Base-by-base conservation (phyloP, 305 asterid species). In the Fraxinus sp. region DNA sequence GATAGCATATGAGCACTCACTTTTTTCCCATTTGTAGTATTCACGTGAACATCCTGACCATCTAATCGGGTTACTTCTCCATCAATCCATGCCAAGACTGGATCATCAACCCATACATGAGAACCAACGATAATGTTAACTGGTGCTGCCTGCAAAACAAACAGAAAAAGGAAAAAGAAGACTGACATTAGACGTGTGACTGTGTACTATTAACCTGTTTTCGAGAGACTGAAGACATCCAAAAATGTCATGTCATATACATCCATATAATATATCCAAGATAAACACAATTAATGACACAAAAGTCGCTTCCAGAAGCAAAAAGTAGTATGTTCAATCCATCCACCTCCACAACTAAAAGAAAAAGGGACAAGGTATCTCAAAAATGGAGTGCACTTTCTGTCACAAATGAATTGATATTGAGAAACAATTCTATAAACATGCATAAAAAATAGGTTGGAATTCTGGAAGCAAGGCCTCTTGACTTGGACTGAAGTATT, bases 81-180 rank as follows among this genome's bases (percentile, higher is more conserved):
- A 89, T 97, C 97, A 75, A 90, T 80, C 99, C 99, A 97, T 84
- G 98, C 99, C 91, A 94, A 89, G 85, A 77, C 86, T 30, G 95
- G 92, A 89, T 97, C 99, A 91, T 97, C 98, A 83, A 91, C 91
- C 99, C 98, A 97, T 78, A 94, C 99, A 89, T 95, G 98, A 82
- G 98, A 92, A 87, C 98, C 98, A 79, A 91, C 97, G 39, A 88
- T 92, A 73, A 97, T 95, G 84, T 97, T 97, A 84, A 92, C 97
- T 20, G 91, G 64, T 84, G 98, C 87, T 78, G 93, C 98, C 99
- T 97, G 93, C 92, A 91, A 82, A 80, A 86, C 30, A 39, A 73
- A 59, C 18, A 24, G 49, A 83, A 83, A 75, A 20, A 13, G 80
- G 77, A 30, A 73, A 62, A 81, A 75, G 20, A 32, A 71, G 41